Percentiles rank a stretch among this genome's conserved stretches.
Conservation (phyloP, 345 rosid species). For the Syzygium grande region DNA sequence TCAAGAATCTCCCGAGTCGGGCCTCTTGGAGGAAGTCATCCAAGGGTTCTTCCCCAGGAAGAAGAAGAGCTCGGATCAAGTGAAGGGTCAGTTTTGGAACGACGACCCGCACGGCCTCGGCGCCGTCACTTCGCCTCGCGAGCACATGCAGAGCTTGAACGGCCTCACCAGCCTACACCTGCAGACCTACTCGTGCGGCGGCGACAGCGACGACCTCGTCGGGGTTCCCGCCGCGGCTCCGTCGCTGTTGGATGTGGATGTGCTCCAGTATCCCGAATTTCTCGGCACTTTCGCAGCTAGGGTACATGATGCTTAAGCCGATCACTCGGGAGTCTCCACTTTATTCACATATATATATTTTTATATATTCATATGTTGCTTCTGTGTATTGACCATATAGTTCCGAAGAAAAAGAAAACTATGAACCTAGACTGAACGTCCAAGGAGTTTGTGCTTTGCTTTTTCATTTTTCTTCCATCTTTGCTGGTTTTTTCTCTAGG, state of each 20-base stretch:
- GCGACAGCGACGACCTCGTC: background rate
- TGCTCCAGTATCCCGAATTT: background rate
- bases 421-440: background rate
- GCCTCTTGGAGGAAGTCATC: constrained; percentile 73
- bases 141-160: background rate
- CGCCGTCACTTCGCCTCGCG: background rate
- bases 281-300: background rate
- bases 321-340: background rate
- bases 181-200: background rate
- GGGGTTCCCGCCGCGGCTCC: background rate
- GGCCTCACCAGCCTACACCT: background rate
- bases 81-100: background rate
- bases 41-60: constrained; percentile 60
- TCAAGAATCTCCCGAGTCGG: constrained; percentile 24
- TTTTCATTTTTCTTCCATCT: background rate
- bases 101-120: background rate
- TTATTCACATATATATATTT: background rate
- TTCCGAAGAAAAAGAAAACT: background rate
- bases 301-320: background rate
- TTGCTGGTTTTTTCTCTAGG: background rate
- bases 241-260: background rate
- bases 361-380: background rate
- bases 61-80: constrained; percentile 1
- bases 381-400: background rate
- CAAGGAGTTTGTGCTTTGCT: background rate